Percentiles rank a stretch among this genome's conserved stretches.
Conservation (phyloP, 345 rosid genomes). For the Salix caprea region DNA sequence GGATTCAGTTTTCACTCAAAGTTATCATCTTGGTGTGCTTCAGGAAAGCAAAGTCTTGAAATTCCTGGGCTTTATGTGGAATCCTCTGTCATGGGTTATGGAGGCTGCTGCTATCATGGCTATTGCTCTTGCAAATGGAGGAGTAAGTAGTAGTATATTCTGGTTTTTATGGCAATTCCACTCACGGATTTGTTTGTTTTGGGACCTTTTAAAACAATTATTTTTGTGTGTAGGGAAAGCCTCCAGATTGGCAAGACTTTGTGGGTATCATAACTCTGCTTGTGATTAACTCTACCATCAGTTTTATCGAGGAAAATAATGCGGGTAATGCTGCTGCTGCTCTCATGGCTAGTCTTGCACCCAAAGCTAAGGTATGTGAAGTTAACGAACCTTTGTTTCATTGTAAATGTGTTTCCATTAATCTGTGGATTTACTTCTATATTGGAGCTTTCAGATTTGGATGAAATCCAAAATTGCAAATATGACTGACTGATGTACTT, state of each 20-base stretch:
- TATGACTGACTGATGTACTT: background rate
- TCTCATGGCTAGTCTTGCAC: conserved; percentile 96
- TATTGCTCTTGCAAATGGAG: conserved; percentile 98
- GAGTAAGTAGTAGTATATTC: conserved; percentile 48
- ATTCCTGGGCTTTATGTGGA: conserved; percentile 97
- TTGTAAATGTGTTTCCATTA: background rate
- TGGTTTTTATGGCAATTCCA: background rate
- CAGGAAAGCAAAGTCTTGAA: conserved; percentile 92
- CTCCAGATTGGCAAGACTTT: conserved; percentile 99
- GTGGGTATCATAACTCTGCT: conserved; percentile 90
- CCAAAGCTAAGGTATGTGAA: conserved; percentile 75
- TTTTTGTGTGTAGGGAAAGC: conserved; percentile 58
- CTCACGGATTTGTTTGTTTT: background rate
- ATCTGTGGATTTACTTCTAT: background rate
- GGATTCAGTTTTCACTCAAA: background rate
- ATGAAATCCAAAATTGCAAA: background rate
- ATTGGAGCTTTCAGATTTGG: background rate
- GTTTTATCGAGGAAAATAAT: conserved; percentile 93
- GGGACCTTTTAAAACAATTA: background rate
- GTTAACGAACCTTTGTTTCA: background rate
- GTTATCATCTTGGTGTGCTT: conserved; percentile 6
- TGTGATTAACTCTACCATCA: conserved; percentile 89
- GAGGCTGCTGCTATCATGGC: conserved; percentile 99
- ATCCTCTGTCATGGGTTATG: conserved; percentile 99
- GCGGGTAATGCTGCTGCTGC: conserved; percentile 99